These are phyloP conservation scores for Fusarium piperis DNA, from an alignment of 2,329 filamentous ascomycete species.

Conservation along the genomic window DNA sequence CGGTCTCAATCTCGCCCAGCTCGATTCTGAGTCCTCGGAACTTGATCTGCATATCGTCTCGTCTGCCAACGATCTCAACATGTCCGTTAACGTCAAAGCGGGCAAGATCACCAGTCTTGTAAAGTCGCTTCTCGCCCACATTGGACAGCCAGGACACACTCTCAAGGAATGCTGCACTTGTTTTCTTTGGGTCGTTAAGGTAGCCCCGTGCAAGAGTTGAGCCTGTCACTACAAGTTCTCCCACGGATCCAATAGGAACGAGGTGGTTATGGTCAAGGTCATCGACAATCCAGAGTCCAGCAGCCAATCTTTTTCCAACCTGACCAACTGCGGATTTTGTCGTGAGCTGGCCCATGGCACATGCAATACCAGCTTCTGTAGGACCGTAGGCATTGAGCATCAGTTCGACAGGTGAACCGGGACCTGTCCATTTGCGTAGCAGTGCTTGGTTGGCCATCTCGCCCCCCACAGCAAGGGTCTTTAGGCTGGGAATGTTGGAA, in stretches of 20 bases:
- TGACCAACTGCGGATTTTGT: not conserved
- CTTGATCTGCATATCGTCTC: constrained; percentile 65
- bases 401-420: not conserved
- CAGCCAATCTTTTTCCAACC: not conserved
- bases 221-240: constrained; percentile 44
- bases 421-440: not conserved
- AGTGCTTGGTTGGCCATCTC: not conserved
- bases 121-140: not conserved
- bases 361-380: not conserved
- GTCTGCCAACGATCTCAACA: constrained; percentile 55
- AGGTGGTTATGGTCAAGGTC: constrained; percentile 32
- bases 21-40: constrained; percentile 63
- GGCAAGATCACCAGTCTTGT: constrained; percentile 38
- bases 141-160: constrained; percentile 41
- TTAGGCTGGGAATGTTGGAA: not conserved
- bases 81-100: constrained; percentile 45
- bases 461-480: not conserved
- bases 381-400: constrained; percentile 4
- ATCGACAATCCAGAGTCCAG: constrained; percentile 40
- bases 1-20: constrained; percentile 40
- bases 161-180: constrained; percentile 40
- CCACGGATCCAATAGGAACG: constrained; percentile 32
- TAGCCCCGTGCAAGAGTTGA: constrained; percentile 39
- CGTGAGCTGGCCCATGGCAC: not conserved
- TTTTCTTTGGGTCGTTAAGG: constrained; percentile 31